Evolutionary conservation across 2,329 filamentous ascomycete species (phyloP).

Genomic region (Microsporum canis): DNA sequence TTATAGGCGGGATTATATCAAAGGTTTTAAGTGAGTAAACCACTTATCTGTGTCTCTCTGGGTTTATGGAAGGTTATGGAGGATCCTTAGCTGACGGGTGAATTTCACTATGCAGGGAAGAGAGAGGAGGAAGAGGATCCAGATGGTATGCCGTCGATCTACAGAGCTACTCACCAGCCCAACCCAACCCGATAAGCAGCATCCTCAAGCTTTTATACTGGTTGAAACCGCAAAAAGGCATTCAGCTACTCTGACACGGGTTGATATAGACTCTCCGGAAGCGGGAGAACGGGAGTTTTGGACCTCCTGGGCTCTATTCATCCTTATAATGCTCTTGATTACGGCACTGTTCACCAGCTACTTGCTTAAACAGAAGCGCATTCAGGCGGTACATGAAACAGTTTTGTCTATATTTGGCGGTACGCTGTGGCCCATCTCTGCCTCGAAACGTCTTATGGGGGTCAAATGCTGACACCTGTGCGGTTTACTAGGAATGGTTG

Average conservation of each 20-base stretch:
- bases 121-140: slow-evolving; percentile 15
- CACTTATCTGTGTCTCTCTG: background rate
- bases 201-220: background rate
- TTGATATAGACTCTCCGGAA: slow-evolving; percentile 51
- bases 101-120: slow-evolving; percentile 8
- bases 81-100: background rate
- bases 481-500: slow-evolving; percentile 67
- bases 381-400: slow-evolving; percentile 95
- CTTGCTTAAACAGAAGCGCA: slow-evolving; percentile 88
- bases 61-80: background rate
- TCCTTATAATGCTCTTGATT: slow-evolving; percentile 87
- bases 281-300: slow-evolving; percentile 87
- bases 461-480: background rate
- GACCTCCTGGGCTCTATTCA: slow-evolving; percentile 94
- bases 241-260: background rate
- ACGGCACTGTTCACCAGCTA: slow-evolving; percentile 95
- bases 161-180: background rate
- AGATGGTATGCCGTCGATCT: slow-evolving; percentile 12
- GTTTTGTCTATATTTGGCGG: slow-evolving; percentile 97
- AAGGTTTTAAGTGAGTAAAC: background rate
- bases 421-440: slow-evolving; percentile 25
- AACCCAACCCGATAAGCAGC: background rate
- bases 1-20: slow-evolving; percentile 22
- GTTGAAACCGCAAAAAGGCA: background rate
- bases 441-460: background rate